These are phyloP conservation scores for Aspergillus spinulosporus DNA, from an alignment of 2,329 filamentous ascomycete species.

Conservation along the genomic window DNA sequence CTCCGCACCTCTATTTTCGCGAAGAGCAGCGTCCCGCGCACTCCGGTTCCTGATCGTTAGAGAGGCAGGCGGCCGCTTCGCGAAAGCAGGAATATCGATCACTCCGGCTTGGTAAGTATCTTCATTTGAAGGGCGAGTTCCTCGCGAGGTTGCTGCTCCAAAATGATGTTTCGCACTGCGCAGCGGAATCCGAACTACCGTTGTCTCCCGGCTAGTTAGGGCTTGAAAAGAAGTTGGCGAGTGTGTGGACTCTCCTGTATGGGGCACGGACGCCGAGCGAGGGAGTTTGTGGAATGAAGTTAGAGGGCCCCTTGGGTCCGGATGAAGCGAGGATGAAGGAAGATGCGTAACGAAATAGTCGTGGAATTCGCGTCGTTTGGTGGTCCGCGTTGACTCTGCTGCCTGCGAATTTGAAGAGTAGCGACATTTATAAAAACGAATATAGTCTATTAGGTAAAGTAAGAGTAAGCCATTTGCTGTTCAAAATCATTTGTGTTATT, in stretches of 20 bases:
- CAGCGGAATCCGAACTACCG: constrained; percentile 90
- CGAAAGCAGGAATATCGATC: constrained; percentile 89
- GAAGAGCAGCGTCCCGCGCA: constrained; percentile 29
- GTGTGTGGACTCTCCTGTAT: constrained; percentile 55
- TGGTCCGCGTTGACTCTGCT: constrained; percentile 15
- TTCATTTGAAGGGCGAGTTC: constrained; percentile 86
- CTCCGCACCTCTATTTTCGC: constrained; percentile 66
- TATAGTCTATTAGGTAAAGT: constrained; percentile 34
- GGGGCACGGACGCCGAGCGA: constrained; percentile 77
- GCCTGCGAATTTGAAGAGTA: constrained; percentile 26
- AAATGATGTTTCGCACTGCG: constrained; percentile 96
- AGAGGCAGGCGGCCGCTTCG: constrained; percentile 72
- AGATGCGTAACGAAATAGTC: constrained; percentile 97
- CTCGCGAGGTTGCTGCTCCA: constrained; percentile 74
- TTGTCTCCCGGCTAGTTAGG: constrained; percentile 72
- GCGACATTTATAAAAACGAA: constrained; percentile 28
- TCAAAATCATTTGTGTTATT: background rate
- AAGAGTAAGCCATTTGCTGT: background rate
- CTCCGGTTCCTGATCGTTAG: constrained; percentile 46
- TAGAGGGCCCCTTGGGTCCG: constrained; percentile 67
- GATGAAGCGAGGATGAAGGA: constrained; percentile 87
- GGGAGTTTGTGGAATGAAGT: constrained; percentile 82
- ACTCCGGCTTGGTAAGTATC: constrained; percentile 93
- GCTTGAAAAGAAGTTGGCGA: constrained; percentile 61
- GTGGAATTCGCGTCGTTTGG: constrained; percentile 66